These are phyloP conservation scores for Hypsizygus ulmarius DNA, from an alignment of 1,284 basidiomycete species.

Conservation along the genomic window DNA sequence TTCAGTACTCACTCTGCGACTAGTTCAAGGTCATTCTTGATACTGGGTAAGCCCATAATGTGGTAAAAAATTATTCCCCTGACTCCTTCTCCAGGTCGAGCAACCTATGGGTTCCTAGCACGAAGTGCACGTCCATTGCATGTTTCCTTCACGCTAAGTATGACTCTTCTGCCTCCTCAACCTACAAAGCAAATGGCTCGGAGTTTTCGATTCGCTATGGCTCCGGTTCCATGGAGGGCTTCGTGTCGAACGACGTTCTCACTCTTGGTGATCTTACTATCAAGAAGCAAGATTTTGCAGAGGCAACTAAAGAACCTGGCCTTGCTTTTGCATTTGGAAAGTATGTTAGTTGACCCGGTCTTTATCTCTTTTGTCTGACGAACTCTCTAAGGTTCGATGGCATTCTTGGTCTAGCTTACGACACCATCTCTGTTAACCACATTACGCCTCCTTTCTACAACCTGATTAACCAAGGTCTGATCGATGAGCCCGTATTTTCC, in stretches of 20 bases:
- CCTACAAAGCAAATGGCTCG: slow-evolving; percentile 92
- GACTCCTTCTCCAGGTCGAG: slow-evolving; percentile 56
- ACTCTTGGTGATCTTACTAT: slow-evolving; percentile 85
- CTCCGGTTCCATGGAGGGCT: slow-evolving; percentile 96
- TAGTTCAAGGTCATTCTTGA: slow-evolving; percentile 87
- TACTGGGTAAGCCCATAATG: slow-evolving; percentile 57
- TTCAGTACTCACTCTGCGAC: slow-evolving; percentile 4
- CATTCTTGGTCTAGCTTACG: slow-evolving; percentile 93
- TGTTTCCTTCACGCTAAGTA: slow-evolving; percentile 98
- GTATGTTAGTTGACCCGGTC: slow-evolving; percentile 43
- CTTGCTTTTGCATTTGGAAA: slow-evolving; percentile 97
- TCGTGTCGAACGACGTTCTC: slow-evolving; percentile 85
- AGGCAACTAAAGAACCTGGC: slow-evolving; percentile 95
- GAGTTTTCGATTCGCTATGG: slow-evolving; percentile 95
- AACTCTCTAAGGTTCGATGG: slow-evolving; percentile 77
- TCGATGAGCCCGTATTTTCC: slow-evolving; percentile 89
- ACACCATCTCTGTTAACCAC: slow-evolving; percentile 95
- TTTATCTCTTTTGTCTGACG: not conserved
- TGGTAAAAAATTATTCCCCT: slow-evolving; percentile 7
- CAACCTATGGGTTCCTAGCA: slow-evolving; percentile 93
- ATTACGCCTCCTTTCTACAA: slow-evolving; percentile 95
- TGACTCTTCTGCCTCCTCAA: slow-evolving; percentile 78
- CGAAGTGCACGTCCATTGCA: slow-evolving; percentile 89
- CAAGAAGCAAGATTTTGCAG: slow-evolving; percentile 87
- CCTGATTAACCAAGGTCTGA: slow-evolving; percentile 83